Base-by-base conservation (phyloP, 768 basidiomycete genomes). In the Termitomyces heimii region DNA sequence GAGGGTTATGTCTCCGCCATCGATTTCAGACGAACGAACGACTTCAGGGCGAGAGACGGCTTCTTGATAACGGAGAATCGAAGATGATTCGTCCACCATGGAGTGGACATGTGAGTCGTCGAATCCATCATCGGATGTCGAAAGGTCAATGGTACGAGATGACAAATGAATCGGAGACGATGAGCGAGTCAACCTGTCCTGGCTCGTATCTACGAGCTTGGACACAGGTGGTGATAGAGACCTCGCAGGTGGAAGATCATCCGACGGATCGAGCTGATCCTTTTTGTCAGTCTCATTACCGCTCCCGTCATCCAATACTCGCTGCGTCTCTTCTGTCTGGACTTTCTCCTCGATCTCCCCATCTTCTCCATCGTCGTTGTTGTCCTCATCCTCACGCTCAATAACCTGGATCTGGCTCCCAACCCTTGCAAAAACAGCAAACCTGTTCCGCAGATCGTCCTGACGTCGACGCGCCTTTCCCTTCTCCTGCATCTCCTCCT, bases 371-470 rank as follows among this genome's bases (percentile, higher is more conserved):
- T 60, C 64, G 3, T 62, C 61, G 39, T 65, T 56, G 4, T 51
- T 62, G 3, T 68, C 70, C 1, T 63, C 56, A n/a, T 66, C 61
- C 18, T 62, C 64, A 9, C 59, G 60, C 40, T 65, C 55, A 2
- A 64, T 59, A 39, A 31, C 59, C 28, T 60, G 58, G 20, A 64
- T 26, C 44, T 72, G 75, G 59, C 75, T 77, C 39, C 82, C 83
- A 35, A 66, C 66, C 60, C 82, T 74, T 12, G 84, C 78, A 70
- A 85, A 89, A 12, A 70, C 77, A 44, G 71, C 75, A 56, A 91
- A 64, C 51, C 68, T 77, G 51, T 70, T 74, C 54, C 80, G 74
- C 52, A 89, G 68, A 32, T 66, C 73, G 57, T 70, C 66, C n/a
- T 51, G 63, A 12, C 46, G 54, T 26, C 43, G n/a, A 22, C 53